Conservation (phyloP, 352 stramenopile genomes). For the Phytopythium aichiense region DNA sequence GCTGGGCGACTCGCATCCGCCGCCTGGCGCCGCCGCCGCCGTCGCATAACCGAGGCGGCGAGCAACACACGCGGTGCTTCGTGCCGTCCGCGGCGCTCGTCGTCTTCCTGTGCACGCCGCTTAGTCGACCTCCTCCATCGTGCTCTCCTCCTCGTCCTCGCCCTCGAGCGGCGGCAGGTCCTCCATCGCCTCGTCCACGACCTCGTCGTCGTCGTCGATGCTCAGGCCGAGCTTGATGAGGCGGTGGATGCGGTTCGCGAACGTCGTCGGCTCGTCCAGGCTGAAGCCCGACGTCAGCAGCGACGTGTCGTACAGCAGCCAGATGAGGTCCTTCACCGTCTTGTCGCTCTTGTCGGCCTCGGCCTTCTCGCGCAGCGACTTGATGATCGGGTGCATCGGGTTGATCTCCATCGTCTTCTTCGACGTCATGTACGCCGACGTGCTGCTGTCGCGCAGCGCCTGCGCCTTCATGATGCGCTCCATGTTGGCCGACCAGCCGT, state of each 20-base stretch:
- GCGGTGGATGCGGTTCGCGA: conserved; percentile 98
- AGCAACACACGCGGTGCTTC: background rate
- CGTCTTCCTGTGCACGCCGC: background rate
- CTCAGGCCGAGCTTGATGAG: conserved; percentile 99
- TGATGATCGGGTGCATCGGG: conserved; percentile 98
- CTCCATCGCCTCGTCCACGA: conserved; percentile 92
- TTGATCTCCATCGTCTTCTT: conserved; percentile 99
- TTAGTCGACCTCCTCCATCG: conserved; percentile 99
- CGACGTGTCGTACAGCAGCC: conserved; percentile 99
- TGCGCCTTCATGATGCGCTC: conserved; percentile 99
- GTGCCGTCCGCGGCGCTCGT: background rate
- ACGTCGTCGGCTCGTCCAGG: conserved; percentile 98
- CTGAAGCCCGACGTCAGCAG: conserved; percentile 99
- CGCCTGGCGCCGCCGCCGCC: background rate
- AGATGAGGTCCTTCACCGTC: conserved; percentile 99
- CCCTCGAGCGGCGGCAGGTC: conserved; percentile 96
- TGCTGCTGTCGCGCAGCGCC: conserved; percentile 96
- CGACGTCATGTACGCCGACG: conserved; percentile 98
- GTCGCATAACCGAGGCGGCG: background rate
- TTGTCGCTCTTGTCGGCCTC: conserved; percentile 99
- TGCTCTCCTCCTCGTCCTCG: conserved; percentile 95
- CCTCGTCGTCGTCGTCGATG: conserved; percentile 98
- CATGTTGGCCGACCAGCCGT: conserved; percentile 99
- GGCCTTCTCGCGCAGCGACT: conserved; percentile 97
- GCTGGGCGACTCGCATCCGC: conserved; percentile 1